Conservation (phyloP, 345 rosid species). For the Passiflora organensis region DNA sequence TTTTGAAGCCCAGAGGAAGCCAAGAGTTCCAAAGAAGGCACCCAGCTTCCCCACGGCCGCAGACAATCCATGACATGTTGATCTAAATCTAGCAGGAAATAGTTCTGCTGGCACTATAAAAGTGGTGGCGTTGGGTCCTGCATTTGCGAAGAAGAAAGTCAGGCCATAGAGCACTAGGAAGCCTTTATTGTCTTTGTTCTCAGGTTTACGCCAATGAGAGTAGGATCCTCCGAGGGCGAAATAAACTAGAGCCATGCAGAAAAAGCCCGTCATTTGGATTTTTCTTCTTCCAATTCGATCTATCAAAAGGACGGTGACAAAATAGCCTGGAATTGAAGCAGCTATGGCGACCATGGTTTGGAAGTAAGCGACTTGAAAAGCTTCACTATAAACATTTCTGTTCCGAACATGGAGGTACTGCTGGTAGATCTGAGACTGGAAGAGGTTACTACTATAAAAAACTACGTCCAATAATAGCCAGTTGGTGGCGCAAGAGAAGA, state of each 20-base stretch:
- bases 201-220: slow-evolving; percentile 24
- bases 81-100: slow-evolving; percentile 76
- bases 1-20: slow-evolving; percentile 45
- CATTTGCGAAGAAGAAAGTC: slow-evolving; percentile 70
- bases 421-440: slow-evolving; percentile 49
- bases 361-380: slow-evolving; percentile 36
- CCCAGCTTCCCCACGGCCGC: slow-evolving; percentile 75
- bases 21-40: slow-evolving; percentile 59
- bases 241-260: slow-evolving; percentile 53
- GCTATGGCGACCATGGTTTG: slow-evolving; percentile 41
- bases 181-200: slow-evolving; percentile 12
- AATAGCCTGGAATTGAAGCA: slow-evolving; percentile 71
- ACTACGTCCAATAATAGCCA: slow-evolving; percentile 71
- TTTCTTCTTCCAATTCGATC: slow-evolving; percentile 56
- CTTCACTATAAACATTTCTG: slow-evolving; percentile 34
- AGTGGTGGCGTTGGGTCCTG: slow-evolving; percentile 80
- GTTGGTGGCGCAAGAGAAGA: slow-evolving; percentile 46
- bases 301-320: slow-evolving; percentile 53
- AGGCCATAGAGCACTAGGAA: slow-evolving; percentile 49
- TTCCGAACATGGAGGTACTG: neutral
- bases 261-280: slow-evolving; percentile 63
- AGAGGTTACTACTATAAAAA: slow-evolving; percentile 62
- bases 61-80: slow-evolving; percentile 76
- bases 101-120: slow-evolving; percentile 77
- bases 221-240: slow-evolving; percentile 45